These are phyloP conservation scores for Rhizomucor pusillus DNA, from an alignment of 371 early-diverging fungal genomes.

Conservation along the genomic window DNA sequence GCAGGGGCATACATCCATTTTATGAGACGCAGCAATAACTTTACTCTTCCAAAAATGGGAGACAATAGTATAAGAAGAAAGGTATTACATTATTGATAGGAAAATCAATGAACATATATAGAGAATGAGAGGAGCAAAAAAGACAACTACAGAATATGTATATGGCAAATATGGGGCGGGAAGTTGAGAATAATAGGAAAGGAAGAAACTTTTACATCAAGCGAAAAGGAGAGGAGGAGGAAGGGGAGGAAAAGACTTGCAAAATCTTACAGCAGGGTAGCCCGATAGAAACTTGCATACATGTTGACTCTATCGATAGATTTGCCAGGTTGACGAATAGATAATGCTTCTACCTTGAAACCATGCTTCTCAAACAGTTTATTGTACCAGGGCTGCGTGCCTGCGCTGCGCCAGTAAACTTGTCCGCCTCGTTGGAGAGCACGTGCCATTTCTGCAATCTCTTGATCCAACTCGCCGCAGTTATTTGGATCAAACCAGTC, in stretches of 20 bases:
- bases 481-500: slow-evolving; percentile 77
- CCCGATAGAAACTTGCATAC: slow-evolving; percentile 74
- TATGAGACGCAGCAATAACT: too few relatives aligned
- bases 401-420: slow-evolving; percentile 81
- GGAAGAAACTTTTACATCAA: too few relatives aligned
- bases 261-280: slow-evolving; percentile 9
- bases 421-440: slow-evolving; percentile 64
- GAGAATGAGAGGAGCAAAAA: too few relatives aligned
- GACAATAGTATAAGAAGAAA: neutral
- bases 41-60: too few relatives aligned
- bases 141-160: slow-evolving; percentile 1
- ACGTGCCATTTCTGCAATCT: slow-evolving; percentile 65
- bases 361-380: slow-evolving; percentile 65
- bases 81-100: too few relatives aligned
- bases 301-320: slow-evolving; percentile 84
- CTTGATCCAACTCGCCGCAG: slow-evolving; percentile 54
- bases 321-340: slow-evolving; percentile 63
- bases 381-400: slow-evolving; percentile 83
- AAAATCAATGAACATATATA: too few relatives aligned
- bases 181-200: too few relatives aligned
- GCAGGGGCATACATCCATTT: too few relatives aligned
- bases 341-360: slow-evolving; percentile 65
- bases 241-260: neutral
- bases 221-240: neutral
- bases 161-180: neutral